Evolutionary conservation across 495 filamentous ascomycete genomes (phyloP).

Genomic region (Talaromyces ruber): DNA sequence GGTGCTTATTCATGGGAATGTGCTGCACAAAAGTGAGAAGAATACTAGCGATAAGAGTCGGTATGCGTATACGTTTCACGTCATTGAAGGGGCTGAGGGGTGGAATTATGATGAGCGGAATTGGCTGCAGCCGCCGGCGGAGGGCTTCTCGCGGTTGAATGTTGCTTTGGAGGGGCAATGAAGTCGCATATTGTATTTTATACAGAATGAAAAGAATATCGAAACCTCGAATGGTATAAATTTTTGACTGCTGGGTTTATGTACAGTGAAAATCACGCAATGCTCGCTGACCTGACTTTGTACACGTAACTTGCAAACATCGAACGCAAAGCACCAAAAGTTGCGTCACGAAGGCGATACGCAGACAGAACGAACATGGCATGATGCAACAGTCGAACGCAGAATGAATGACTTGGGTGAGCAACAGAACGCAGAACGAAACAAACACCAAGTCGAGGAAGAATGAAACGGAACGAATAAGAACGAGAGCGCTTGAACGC

Average conservation of each 20-base stretch:
- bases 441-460: background rate
- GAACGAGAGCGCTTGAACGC: background rate
- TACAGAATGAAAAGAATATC: background rate
- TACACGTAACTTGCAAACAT: background rate
- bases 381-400: background rate
- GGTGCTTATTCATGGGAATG: slow-evolving; percentile 92
- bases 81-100: slow-evolving; percentile 76
- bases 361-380: background rate
- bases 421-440: background rate
- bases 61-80: slow-evolving; percentile 96
- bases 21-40: slow-evolving; percentile 92
- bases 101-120: slow-evolving; percentile 75
- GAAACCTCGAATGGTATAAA: background rate
- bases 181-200: background rate
- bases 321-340: background rate
- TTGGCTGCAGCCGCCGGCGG: slow-evolving; percentile 79
- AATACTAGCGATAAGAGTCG: slow-evolving; percentile 77
- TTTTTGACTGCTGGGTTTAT: background rate
- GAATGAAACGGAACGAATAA: background rate
- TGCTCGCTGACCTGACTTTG: background rate
- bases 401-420: background rate
- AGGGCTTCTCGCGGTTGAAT: slow-evolving; percentile 53
- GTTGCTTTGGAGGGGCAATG: background rate
- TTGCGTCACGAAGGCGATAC: background rate
- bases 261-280: background rate